These are phyloP conservation scores for Nakazawaea populi DNA, from an alignment of 805 yeast species.

Conservation along the genomic window DNA sequence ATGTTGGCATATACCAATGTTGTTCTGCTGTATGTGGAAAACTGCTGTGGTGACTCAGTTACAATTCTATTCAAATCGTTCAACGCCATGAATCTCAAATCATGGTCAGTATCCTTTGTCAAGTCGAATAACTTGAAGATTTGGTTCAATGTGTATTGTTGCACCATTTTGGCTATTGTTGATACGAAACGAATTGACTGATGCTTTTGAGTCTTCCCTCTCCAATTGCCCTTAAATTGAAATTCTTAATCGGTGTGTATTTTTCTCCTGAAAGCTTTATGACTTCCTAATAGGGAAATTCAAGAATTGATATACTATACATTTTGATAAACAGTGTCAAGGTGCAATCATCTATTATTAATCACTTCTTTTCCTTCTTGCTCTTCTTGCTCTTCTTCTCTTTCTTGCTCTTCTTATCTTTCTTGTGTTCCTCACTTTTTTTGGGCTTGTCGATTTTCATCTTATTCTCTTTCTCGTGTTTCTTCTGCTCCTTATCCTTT, in stretches of 20 bases:
- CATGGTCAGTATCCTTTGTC: constrained; percentile 69
- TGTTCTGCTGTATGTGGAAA: constrained; percentile 9
- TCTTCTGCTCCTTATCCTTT: constrained; percentile 12
- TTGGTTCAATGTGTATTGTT: constrained; percentile 6
- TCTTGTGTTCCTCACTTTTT: constrained; percentile 4
- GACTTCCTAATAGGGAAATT: too few relatives aligned
- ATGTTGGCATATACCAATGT: constrained; percentile 4
- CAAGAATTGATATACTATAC: too few relatives aligned
- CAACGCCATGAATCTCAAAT: constrained; percentile 79
- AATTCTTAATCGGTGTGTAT: too few relatives aligned
- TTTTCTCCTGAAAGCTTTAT: too few relatives aligned
- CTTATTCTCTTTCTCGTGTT: not conserved
- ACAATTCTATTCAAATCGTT: constrained; percentile 53
- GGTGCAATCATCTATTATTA: too few relatives aligned
- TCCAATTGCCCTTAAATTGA: too few relatives aligned
- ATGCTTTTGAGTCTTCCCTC: too few relatives aligned
- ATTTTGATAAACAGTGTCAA: too few relatives aligned
- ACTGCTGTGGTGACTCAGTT: constrained; percentile 20
- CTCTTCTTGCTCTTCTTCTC: constrained; percentile 9
- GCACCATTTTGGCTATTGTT: constrained; percentile 1
- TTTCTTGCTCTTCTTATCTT: constrained; percentile 3
- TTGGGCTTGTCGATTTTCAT: not conserved
- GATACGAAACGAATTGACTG: too few relatives aligned
- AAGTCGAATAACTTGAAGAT: constrained; percentile 29
- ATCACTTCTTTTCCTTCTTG: constrained; percentile 12